Conservation (phyloP, 148 eudicot genomes). For the Talinum fruticosum region DNA sequence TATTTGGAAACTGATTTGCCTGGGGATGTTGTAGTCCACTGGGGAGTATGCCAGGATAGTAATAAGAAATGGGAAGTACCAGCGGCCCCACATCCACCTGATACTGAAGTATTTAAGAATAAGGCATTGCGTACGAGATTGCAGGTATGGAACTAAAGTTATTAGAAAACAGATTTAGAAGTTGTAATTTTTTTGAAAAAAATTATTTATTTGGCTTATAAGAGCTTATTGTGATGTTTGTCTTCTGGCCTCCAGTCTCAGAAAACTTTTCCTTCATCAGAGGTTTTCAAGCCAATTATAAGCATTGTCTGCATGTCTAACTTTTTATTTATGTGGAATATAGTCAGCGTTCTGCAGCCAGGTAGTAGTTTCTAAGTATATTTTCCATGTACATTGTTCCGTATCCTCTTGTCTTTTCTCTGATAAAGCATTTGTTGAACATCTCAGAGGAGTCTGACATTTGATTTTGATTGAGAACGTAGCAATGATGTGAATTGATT, state of each 20-base stretch:
- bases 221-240: neutral
- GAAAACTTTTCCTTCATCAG: too few species aligned
- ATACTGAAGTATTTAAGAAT: conserved; percentile 67
- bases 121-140: conserved; percentile 78
- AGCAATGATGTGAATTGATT: neutral
- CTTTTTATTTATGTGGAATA: too few species aligned
- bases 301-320: too few species aligned
- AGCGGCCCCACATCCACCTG: conserved; percentile 62
- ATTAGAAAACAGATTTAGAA: neutral
- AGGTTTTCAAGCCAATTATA: too few species aligned
- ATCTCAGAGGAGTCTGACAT: neutral
- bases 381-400: too few species aligned
- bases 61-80: conserved; percentile 74
- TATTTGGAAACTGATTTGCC: conserved; percentile 75
- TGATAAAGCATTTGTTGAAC: neutral
- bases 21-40: conserved; percentile 75
- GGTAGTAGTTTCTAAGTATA: too few species aligned
- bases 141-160: conserved; percentile 53
- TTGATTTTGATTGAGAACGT: neutral
- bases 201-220: neutral
- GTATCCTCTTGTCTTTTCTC: too few species aligned
- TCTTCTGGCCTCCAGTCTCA: neutral
- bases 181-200: too few species aligned
- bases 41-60: conserved; percentile 75
- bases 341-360: too few species aligned